Conservation (phyloP, 805 yeast genomes). For the Tetrapisispora iriomotensis region DNA sequence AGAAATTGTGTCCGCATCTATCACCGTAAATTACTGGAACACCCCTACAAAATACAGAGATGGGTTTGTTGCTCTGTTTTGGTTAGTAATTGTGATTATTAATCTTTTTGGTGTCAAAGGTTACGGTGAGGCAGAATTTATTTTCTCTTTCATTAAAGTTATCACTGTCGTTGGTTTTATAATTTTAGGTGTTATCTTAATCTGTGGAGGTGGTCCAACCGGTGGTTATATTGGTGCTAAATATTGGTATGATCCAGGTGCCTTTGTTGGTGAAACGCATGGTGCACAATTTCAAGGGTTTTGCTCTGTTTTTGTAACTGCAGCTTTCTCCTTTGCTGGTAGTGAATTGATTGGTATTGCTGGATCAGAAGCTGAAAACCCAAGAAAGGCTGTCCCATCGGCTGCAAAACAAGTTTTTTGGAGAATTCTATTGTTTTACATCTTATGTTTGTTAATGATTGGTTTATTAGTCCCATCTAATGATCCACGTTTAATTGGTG, state of each 20-base stretch:
- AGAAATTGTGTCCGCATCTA: constrained; percentile 45
- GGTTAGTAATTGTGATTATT: constrained; percentile 37
- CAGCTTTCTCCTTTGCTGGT: constrained; percentile 54
- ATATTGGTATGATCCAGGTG: constrained; percentile 49
- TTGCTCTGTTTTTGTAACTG: constrained; percentile 62
- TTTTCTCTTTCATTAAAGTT: constrained; percentile 37
- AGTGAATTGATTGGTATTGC: constrained; percentile 45
- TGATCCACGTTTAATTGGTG: constrained; percentile 37
- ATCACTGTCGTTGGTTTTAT: constrained; percentile 41
- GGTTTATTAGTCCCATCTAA: constrained; percentile 40
- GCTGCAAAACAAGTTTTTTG: constrained; percentile 50
- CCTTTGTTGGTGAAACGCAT: constrained; percentile 39
- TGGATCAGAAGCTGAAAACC: constrained; percentile 39
- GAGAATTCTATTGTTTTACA: constrained; percentile 42
- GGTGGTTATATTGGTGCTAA: constrained; percentile 37
- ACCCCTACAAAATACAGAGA: constrained; percentile 37
- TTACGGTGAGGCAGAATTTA: constrained; percentile 43
- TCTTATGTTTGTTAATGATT: constrained; percentile 35
- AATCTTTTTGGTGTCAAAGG: constrained; percentile 45
- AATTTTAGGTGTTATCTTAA: constrained; percentile 39
- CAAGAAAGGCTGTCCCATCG: constrained; percentile 39
- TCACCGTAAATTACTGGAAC: constrained; percentile 45
- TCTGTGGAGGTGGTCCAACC: constrained; percentile 38
- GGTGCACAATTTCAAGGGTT: constrained; percentile 46
- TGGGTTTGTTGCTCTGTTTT: constrained; percentile 41